Conservation (phyloP, 2,329 filamentous ascomycete species). For the Pyricularia sp. region DNA sequence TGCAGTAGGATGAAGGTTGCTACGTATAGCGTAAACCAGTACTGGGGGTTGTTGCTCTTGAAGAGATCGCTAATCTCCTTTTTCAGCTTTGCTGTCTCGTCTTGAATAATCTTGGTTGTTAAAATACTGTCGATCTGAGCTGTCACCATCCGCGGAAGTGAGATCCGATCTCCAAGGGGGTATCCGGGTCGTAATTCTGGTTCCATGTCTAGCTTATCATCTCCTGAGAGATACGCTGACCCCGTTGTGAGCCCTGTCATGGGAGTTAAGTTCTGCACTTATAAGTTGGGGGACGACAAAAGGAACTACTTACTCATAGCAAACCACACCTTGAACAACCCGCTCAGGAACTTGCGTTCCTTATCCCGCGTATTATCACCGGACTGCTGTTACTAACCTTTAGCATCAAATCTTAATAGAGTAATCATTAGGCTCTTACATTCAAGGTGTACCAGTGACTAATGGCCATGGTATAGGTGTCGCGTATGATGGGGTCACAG, state of each 20-base stretch:
- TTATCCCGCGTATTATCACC: not conserved
- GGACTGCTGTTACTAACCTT: not conserved
- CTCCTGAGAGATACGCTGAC: conserved; percentile 27
- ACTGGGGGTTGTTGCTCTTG: conserved; percentile 17
- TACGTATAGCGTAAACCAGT: conserved; percentile 25
- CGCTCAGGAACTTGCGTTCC: conserved; percentile 20
- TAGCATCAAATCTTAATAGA: not conserved
- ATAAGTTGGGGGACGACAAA: not conserved
- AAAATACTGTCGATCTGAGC: conserved; percentile 32
- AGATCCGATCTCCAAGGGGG: conserved; percentile 22
- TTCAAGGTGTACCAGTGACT: conserved; percentile 10
- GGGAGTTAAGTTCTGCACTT: not conserved
- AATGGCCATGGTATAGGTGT: conserved; percentile 16
- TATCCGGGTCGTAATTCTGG: conserved; percentile 22
- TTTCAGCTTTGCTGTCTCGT: conserved; percentile 20
- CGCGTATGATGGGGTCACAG: conserved; percentile 14
- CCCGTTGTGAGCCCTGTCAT: conserved; percentile 30
- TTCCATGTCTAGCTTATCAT: conserved; percentile 26
- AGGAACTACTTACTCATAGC: conserved; percentile 26
- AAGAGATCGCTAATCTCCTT: conserved; percentile 21
- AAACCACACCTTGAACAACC: conserved; percentile 32
- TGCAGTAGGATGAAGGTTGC: conserved; percentile 28
- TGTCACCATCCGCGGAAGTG: conserved; percentile 29
- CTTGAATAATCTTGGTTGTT: conserved; percentile 20
- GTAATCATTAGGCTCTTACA: conserved; percentile 2